Conservation (phyloP, 495 filamentous ascomycete species). For the Apodospora peruviana region DNA sequence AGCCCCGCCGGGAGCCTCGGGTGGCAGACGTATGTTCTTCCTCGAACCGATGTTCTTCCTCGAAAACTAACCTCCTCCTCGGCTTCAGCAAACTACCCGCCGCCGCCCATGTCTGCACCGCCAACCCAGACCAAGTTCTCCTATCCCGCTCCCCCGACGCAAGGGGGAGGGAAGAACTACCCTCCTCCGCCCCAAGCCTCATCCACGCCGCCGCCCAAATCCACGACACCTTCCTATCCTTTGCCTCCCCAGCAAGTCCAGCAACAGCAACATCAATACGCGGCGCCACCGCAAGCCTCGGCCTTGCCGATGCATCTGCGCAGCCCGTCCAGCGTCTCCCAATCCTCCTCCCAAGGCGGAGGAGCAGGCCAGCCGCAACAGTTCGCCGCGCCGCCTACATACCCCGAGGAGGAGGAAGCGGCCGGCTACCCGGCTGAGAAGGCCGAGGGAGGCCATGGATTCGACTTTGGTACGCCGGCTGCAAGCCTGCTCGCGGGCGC, state of each 20-base stretch:
- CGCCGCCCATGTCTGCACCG: conserved; percentile 32
- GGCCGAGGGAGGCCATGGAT: conserved; percentile 22
- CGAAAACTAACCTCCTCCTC: background rate
- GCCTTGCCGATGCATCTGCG: conserved; percentile 27
- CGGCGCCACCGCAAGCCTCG: conserved; percentile 13
- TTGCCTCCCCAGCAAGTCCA: conserved; percentile 28
- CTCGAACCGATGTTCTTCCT: background rate
- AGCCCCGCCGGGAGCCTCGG: conserved; percentile 9
- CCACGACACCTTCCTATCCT: conserved; percentile 26
- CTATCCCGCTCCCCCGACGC: conserved; percentile 33
- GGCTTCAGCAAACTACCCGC: conserved; percentile 25
- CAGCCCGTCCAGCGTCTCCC: conserved; percentile 12
- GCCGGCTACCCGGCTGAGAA: conserved; percentile 33
- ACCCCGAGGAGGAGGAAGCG: conserved; percentile 25
- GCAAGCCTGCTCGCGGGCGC: conserved; percentile 29
- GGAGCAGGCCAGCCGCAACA: no score
- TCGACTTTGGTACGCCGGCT: conserved; percentile 16
- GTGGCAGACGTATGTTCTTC: conserved; percentile 21
- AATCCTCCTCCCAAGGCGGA: conserved; percentile 19
- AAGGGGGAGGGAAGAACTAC: conserved; percentile 22
- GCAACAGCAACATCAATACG: conserved; percentile 27
- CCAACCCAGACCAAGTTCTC: conserved; percentile 43
- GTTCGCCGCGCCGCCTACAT: conserved; percentile 32
- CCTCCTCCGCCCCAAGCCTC: conserved; percentile 23
- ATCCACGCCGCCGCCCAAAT: conserved; percentile 21